Evolutionary conservation across 768 basidiomycete genomes (phyloP).

Genomic region (Lactarius pseudohatsudake): DNA sequence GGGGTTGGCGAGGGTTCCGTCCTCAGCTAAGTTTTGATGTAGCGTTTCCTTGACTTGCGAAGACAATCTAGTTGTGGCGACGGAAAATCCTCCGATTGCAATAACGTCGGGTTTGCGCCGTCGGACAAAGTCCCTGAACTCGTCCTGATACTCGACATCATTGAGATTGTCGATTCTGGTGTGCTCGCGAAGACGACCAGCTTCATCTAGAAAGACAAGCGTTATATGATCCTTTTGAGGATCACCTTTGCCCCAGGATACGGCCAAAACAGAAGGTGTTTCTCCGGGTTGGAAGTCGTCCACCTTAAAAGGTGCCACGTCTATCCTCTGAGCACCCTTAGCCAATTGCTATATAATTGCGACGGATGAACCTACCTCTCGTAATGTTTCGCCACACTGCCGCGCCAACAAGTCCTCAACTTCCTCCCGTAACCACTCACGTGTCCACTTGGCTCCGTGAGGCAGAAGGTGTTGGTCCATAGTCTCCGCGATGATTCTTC

Average conservation of each 20-base stretch:
- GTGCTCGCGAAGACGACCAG: conserved; percentile 88
- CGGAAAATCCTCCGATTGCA: conserved; percentile 84
- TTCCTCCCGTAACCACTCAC: conserved; percentile 86
- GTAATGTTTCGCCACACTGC: conserved; percentile 65
- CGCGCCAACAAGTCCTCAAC: conserved; percentile 81
- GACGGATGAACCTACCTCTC: conserved; percentile 53
- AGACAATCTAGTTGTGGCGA: conserved; percentile 72
- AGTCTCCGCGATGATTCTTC: conserved; percentile 73
- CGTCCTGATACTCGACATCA: conserved; percentile 63
- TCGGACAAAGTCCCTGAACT: conserved; percentile 80
- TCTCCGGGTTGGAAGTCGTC: conserved; percentile 67
- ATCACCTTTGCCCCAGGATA: conserved; percentile 96
- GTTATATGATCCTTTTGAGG: conserved; percentile 87
- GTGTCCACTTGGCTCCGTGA: conserved; percentile 80
- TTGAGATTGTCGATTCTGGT: conserved; percentile 85
- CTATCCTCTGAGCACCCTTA: conserved; percentile 60
- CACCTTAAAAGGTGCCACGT: conserved; percentile 72
- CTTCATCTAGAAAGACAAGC: conserved; percentile 82
- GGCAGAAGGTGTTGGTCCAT: conserved; percentile 83
- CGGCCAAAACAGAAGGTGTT: conserved; percentile 74
- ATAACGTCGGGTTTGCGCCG: conserved; percentile 85
- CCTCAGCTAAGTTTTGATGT: conserved; percentile 19
- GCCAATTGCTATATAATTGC: conserved; percentile 11
- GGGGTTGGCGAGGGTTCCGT: conserved; percentile 22
- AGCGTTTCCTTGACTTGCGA: conserved; percentile 62